A percentile compares a stretch with the other conserved stretches of the same genome.
Evolutionary conservation across 768 basidiomycete genomes (phyloP).

Genomic region (Lactarius sp.): DNA sequence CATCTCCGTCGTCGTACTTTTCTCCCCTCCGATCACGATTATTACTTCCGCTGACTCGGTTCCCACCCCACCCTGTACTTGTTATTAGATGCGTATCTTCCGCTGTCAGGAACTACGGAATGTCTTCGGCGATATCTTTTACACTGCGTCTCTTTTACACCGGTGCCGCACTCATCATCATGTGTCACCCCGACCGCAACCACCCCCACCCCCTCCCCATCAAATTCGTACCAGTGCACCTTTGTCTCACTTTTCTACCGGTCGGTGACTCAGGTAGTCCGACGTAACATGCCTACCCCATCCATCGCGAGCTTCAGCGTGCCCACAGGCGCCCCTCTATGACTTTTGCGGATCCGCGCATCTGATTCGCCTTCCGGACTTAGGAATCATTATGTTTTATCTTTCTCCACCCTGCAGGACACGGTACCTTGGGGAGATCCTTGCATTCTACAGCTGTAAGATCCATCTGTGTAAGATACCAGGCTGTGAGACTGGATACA

Average conservation of each 20-base stretch:
- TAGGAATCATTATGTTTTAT: neutral
- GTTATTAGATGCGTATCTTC: neutral
- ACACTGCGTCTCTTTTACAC: neutral
- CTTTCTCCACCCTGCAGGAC: neutral
- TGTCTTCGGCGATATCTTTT: neutral
- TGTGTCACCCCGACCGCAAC: neutral
- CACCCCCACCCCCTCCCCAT: neutral
- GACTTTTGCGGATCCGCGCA: too few species aligned
- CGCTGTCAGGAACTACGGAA: neutral
- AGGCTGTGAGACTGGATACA: conserved; percentile 17
- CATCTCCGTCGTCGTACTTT: conserved; percentile 1
- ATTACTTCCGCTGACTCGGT: conserved; percentile 18
- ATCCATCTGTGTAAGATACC: neutral
- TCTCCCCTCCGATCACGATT: conserved; percentile 13
- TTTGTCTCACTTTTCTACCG: conserved; percentile 1
- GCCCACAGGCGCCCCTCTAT: neutral
- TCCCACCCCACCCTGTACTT: neutral
- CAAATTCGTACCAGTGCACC: conserved; percentile 1
- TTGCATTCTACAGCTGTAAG: neutral
- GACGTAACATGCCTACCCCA: conserved; percentile 9
- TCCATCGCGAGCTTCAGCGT: neutral
- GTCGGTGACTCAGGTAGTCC: conserved; percentile 4
- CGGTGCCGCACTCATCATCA: neutral
- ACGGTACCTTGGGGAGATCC: neutral
- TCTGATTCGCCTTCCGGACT: neutral